Percentiles rank a stretch among this genome's conserved stretches.
Conservation (phyloP, 495 filamentous ascomycete species). For the Coniosporium apollinis region DNA sequence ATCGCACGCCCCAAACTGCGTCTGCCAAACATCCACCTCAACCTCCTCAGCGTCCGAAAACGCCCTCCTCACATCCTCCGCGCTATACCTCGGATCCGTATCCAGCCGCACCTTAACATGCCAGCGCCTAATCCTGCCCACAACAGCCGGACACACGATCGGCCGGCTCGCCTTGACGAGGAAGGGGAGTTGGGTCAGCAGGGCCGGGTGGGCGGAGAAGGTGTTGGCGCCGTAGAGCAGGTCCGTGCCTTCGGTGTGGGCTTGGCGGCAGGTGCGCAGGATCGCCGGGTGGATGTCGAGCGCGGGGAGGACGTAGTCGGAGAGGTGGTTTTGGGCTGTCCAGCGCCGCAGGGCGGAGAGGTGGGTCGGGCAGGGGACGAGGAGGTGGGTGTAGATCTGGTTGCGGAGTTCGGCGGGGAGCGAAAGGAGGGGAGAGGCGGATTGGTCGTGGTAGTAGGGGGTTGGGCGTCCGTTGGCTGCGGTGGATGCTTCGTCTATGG, state of each 20-base stretch:
- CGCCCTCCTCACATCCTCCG: slow-evolving; percentile 15
- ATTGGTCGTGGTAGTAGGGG: too few relatives aligned
- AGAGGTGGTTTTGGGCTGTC: not conserved
- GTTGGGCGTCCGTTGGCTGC: too few relatives aligned
- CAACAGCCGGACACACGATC: slow-evolving; percentile 16
- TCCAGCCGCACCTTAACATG: slow-evolving; percentile 31
- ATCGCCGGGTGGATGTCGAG: slow-evolving; percentile 4
- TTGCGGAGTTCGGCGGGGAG: slow-evolving; percentile 12
- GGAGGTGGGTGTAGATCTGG: slow-evolving; percentile 6
- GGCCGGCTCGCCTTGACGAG: slow-evolving; percentile 21
- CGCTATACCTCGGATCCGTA: slow-evolving; percentile 25
- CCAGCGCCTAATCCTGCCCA: slow-evolving; percentile 25
- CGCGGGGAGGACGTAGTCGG: slow-evolving; percentile 2
- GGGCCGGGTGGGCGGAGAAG: slow-evolving; percentile 34
- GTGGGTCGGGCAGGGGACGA: slow-evolving; percentile 1
- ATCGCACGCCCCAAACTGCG: slow-evolving; percentile 26
- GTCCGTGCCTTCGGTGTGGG: slow-evolving; percentile 13
- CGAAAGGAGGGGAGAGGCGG: slow-evolving; percentile 9
- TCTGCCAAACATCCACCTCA: slow-evolving; percentile 29
- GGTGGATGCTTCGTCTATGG: too few relatives aligned
- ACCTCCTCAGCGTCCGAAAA: slow-evolving; percentile 30
- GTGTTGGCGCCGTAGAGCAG: slow-evolving; percentile 22
- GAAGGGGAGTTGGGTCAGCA: slow-evolving; percentile 28
- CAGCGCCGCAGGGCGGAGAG: not conserved
- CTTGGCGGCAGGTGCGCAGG: slow-evolving; percentile 14